A percentile compares a stretch with the other conserved stretches of the same genome.
These are phyloP conservation scores for Trichoderma orchidacearum DNA, from an alignment of 495 filamentous ascomycete species.

Conservation along the genomic window DNA sequence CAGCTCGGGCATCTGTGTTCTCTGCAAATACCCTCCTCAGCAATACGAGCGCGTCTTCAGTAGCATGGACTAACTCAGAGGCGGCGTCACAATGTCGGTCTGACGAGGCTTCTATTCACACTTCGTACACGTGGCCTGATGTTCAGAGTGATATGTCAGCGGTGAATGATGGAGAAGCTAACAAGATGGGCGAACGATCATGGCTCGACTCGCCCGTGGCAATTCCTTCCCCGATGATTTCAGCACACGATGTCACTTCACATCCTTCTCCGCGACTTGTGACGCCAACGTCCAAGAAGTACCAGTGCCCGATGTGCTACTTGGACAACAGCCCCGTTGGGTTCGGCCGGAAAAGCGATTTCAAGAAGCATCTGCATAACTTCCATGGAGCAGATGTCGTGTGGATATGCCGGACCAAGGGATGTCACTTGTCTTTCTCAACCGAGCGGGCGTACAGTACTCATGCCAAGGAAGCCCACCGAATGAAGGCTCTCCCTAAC, in stretches of 20 bases:
- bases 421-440: conserved; percentile 1
- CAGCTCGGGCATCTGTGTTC: neutral
- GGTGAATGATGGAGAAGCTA: neutral
- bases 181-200: neutral
- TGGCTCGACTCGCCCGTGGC: conserved; percentile 3
- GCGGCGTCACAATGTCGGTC: neutral
- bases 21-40: conserved; percentile 1
- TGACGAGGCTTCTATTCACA: conserved; percentile 4
- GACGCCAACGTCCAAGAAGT: conserved; percentile 2
- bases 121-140: neutral
- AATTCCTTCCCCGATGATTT: neutral
- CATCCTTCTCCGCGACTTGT: neutral
- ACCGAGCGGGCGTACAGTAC: conserved; percentile 3
- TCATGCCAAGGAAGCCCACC: conserved; percentile 5
- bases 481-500: neutral
- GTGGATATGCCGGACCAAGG: conserved; percentile 4
- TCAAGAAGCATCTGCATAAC: conserved; percentile 6
- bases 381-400: conserved; percentile 2
- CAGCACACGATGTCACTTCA: neutral
- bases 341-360: conserved; percentile 5
- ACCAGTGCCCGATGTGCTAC: conserved; percentile 4
- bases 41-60: neutral
- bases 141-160: neutral
- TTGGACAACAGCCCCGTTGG: conserved; percentile 3
- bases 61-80: conserved; percentile 1